A percentile compares a stretch with the other conserved stretches of the same genome.
phyloP scores from a whole-genome alignment of 768 basidiomycete species.

The Auricularia heimuer region DNA sequence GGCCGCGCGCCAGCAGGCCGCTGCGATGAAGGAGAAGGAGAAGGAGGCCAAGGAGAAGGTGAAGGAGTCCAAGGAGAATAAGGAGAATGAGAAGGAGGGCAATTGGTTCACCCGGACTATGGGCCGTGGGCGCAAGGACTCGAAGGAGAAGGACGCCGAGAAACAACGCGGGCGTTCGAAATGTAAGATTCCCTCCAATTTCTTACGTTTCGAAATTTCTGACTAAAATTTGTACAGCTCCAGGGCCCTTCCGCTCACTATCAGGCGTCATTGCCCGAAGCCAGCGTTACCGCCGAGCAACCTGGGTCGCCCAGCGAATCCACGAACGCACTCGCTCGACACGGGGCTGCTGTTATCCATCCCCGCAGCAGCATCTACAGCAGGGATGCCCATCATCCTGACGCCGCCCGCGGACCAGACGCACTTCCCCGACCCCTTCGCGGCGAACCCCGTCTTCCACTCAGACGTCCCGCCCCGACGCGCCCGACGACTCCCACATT shows the following conservation, averaged over 20 bases:
- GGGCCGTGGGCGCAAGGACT: conserved; percentile 62
- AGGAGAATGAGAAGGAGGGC: conserved; percentile 39
- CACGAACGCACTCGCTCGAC: conserved; percentile 58
- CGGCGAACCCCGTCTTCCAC: conserved; percentile 12
- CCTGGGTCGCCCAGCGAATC: conserved; percentile 24
- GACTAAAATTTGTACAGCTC: neutral
- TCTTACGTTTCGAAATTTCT: neutral
- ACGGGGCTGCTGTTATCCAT: conserved; percentile 27
- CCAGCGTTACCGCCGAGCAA: neutral
- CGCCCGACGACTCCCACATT: conserved; percentile 9
- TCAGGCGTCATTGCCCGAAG: neutral
- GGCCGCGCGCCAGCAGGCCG: conserved; percentile 17
- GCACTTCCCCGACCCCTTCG: conserved; percentile 1
- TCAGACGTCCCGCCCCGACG: conserved; percentile 18
- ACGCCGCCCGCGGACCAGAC: neutral
- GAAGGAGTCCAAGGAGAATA: conserved; percentile 19
- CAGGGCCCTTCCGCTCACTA: neutral
- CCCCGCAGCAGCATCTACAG: conserved; percentile 11
- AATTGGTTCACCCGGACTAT: conserved; percentile 71
- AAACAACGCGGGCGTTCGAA: conserved; percentile 12
- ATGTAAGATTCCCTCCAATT: neutral
- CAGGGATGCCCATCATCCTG: conserved; percentile 11
- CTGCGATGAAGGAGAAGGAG: conserved; percentile 25
- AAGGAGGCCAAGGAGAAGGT: conserved; percentile 23
- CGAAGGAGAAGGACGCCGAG: conserved; percentile 49